phyloP scores from a whole-genome alignment of 805 yeast genomes.

The Lachancea sp. region DNA sequence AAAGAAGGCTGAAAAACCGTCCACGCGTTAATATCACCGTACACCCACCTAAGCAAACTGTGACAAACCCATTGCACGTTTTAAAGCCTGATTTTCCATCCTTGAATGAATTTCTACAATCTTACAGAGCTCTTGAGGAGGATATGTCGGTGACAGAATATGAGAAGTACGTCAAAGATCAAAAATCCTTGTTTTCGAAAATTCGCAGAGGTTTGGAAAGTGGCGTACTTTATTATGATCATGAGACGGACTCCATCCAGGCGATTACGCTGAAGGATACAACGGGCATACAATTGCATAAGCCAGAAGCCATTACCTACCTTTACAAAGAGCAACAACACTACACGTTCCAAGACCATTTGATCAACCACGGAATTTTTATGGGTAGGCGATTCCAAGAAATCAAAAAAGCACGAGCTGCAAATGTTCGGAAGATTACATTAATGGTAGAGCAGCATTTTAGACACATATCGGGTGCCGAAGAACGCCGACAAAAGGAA shows the following conservation, averaged over 20 bases:
- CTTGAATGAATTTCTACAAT: conserved; percentile 42
- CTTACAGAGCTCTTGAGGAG: conserved; percentile 56
- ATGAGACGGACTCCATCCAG: conserved; percentile 35
- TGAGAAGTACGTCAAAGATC: conserved; percentile 48
- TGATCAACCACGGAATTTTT: conserved; percentile 67
- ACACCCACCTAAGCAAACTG: conserved; percentile 39
- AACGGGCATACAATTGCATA: conserved; percentile 33
- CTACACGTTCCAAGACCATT: conserved; percentile 62
- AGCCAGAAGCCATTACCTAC: conserved; percentile 42
- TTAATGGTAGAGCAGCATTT: conserved; percentile 82
- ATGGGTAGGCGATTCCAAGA: conserved; percentile 67
- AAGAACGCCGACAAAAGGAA: conserved; percentile 71
- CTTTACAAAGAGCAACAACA: conserved; percentile 32
- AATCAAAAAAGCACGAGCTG: conserved; percentile 53
- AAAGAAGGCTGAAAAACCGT: conserved; percentile 13
- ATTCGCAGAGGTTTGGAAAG: conserved; percentile 43
- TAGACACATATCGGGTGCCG: conserved; percentile 79
- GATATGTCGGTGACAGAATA: conserved; percentile 58
- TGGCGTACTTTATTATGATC: conserved; percentile 41
- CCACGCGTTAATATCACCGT: conserved; percentile 33
- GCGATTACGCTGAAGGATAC: conserved; percentile 40
- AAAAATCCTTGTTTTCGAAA: conserved; percentile 38
- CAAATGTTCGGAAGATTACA: conserved; percentile 67
- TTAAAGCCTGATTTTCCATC: conserved; percentile 39
- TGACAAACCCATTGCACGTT: conserved; percentile 57